phyloP scores from a whole-genome alignment of 108 stramenopile genomes.

The Cyclotella distinguenda region DNA sequence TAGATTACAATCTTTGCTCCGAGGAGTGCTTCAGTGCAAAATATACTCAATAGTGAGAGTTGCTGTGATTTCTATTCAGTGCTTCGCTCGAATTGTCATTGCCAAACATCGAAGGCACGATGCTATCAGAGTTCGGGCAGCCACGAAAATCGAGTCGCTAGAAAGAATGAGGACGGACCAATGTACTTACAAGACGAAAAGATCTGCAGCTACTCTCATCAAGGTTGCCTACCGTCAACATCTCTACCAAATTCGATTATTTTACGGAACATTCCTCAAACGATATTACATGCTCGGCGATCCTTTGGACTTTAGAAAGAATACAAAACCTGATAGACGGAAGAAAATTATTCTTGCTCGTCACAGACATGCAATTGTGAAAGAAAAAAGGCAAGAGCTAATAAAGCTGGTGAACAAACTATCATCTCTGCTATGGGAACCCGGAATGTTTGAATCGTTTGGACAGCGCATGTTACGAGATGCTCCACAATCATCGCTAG shows the following conservation, averaged over 20 bases:
- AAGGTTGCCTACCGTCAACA: constrained; percentile 43
- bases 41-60: constrained; percentile 14
- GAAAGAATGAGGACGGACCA: constrained; percentile 49
- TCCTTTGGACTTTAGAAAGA: constrained; percentile 14
- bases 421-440: constrained; percentile 33
- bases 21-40: constrained; percentile 13
- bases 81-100: constrained; percentile 15
- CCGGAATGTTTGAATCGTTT: constrained; percentile 43
- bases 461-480: constrained; percentile 6
- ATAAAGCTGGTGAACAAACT: constrained; percentile 39
- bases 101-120: constrained; percentile 16
- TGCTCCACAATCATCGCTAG: background rate
- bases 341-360: constrained; percentile 47
- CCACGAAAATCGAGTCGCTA: constrained; percentile 67
- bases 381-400: constrained; percentile 37
- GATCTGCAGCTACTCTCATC: constrained; percentile 25
- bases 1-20: constrained; percentile 33
- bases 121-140: constrained; percentile 31
- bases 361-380: constrained; percentile 52
- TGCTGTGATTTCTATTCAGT: constrained; percentile 28
- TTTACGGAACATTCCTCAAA: constrained; percentile 50
- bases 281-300: constrained; percentile 50
- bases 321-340: constrained; percentile 23
- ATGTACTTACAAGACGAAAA: constrained; percentile 11
- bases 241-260: constrained; percentile 30